These are phyloP conservation scores for Plectosphaerella plurivora DNA, from an alignment of 2,329 filamentous ascomycete species.

Conservation along the genomic window DNA sequence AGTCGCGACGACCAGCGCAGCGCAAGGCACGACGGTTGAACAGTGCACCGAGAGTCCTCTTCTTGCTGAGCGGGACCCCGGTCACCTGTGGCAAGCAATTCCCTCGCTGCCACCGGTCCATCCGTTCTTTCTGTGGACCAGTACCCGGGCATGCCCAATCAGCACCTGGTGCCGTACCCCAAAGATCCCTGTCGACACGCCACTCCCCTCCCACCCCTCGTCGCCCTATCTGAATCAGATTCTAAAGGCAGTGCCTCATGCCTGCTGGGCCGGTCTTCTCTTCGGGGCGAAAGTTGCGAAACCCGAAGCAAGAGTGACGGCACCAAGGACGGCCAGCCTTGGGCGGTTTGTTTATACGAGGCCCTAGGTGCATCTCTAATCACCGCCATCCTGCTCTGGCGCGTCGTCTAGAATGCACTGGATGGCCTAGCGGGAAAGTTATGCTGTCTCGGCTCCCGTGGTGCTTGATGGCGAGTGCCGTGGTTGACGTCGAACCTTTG, in stretches of 20 bases:
- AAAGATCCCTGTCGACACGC: neutral
- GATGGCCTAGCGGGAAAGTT: neutral
- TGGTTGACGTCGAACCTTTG: too few relatives aligned
- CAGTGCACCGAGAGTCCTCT: too few relatives aligned
- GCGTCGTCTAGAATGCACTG: neutral
- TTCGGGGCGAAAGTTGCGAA: neutral
- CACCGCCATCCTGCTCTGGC: neutral
- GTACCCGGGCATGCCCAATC: slow-evolving; percentile 4
- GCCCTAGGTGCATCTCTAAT: neutral
- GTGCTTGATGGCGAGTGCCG: too few relatives aligned
- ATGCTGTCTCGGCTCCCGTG: too few relatives aligned
- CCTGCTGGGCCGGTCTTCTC: neutral
- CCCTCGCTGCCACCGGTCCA: neutral
- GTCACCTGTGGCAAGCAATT: neutral
- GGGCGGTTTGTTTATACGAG: neutral
- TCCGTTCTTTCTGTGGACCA: neutral
- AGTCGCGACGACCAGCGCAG: too few relatives aligned
- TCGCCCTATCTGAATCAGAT: neutral
- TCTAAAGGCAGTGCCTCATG: neutral
- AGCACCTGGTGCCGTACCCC: neutral
- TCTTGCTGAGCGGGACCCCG: neutral
- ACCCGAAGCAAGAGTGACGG: neutral
- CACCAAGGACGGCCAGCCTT: too few relatives aligned
- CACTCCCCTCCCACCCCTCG: neutral
- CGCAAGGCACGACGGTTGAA: too few relatives aligned